Conservation (phyloP, 1,284 basidiomycete species). For the Fomitopsis pinicola region DNA sequence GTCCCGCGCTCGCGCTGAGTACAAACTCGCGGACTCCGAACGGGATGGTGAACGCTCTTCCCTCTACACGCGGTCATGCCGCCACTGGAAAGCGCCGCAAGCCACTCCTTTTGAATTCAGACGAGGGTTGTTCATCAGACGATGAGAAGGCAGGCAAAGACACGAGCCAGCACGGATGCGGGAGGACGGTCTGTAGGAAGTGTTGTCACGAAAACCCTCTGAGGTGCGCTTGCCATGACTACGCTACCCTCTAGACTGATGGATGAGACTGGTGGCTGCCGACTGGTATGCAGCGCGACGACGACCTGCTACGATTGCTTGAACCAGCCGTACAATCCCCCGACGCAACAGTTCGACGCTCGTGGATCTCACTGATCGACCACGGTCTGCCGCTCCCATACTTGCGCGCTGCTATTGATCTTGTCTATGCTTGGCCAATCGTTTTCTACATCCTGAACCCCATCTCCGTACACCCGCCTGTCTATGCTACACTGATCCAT, state of each 20-base stretch:
- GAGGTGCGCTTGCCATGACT: conserved; percentile 19
- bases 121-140: conserved; percentile 7
- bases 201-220: conserved; percentile 28
- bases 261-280: neutral
- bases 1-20: conserved; percentile 12
- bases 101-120: conserved; percentile 7
- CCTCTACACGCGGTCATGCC: neutral
- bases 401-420: neutral
- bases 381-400: neutral
- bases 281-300: conserved; percentile 10
- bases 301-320: conserved; percentile 21
- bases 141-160: conserved; percentile 7
- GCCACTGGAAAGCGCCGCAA: conserved; percentile 13
- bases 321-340: neutral
- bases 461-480: neutral
- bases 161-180: conserved; percentile 23
- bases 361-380: neutral
- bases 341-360: neutral
- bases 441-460: neutral
- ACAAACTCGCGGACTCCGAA: conserved; percentile 7
- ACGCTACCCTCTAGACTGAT: neutral
- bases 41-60: neutral
- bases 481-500: neutral
- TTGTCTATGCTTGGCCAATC: neutral
- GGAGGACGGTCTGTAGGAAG: conserved; percentile 26